Evolutionary conservation across 179 eudicot species (phyloP).

Genomic region (Carnegiea gigantea): DNA sequence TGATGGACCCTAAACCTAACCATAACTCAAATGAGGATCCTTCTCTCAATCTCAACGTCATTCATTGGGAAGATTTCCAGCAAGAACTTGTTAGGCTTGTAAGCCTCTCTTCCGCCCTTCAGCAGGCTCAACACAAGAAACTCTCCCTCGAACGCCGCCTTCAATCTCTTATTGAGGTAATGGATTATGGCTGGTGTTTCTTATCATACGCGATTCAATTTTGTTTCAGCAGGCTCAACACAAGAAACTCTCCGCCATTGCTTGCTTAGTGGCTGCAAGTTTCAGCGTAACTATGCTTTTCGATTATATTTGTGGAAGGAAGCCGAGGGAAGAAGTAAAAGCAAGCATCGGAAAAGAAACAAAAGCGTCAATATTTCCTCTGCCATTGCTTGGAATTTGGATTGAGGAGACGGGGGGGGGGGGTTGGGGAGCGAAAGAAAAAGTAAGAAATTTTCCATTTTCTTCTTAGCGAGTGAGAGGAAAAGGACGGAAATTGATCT

Average conservation of each 20-base stretch:
- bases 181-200: no score
- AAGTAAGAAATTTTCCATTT: background rate
- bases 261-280: background rate
- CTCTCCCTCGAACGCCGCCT: conserved; percentile 50
- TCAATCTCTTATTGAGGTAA: conserved; percentile 56
- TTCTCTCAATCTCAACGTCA: conserved; percentile 30
- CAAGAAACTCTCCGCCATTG: background rate
- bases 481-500: background rate
- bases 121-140: conserved; percentile 57
- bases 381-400: no score
- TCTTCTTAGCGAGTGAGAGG: background rate
- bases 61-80: conserved; percentile 83
- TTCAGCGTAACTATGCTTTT: background rate
- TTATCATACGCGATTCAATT: no score
- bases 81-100: conserved; percentile 72
- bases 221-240: no score
- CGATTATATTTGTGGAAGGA: background rate
- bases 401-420: no score
- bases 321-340: background rate
- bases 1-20: conserved; percentile 41
- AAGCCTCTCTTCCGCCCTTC: conserved; percentile 73
- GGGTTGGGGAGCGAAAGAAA: background rate
- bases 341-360: background rate
- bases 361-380: no score
- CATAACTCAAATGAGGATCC: conserved; percentile 9